Percentiles rank a stretch among this genome's conserved stretches.
phyloP scores from a whole-genome alignment of 371 early-diverging fungal genomes.

The Saksenaea vasiformis region DNA sequence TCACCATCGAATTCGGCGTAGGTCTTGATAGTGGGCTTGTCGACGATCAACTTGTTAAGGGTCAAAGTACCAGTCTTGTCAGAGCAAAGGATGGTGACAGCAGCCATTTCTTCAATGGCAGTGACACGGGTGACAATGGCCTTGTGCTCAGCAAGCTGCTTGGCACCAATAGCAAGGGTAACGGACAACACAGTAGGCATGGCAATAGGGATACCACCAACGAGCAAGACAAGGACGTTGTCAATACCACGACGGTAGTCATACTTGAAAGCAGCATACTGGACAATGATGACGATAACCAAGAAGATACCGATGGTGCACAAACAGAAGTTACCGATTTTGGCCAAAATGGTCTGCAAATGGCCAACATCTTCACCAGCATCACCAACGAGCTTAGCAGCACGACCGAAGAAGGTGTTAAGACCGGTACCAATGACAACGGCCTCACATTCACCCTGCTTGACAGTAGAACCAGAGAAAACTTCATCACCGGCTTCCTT shows the following conservation, averaged over 20 bases:
- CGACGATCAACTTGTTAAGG: constrained; percentile 82
- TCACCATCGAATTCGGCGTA: constrained; percentile 54
- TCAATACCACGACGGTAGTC: constrained; percentile 66
- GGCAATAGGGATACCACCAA: constrained; percentile 76
- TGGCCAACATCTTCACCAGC: constrained; percentile 81
- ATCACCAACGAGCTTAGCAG: constrained; percentile 75
- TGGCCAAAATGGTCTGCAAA: constrained; percentile 80
- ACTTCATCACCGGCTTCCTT: constrained; percentile 70
- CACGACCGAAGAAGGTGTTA: constrained; percentile 86
- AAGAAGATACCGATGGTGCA: constrained; percentile 68
- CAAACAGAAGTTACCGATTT: constrained; percentile 85
- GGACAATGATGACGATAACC: constrained; percentile 74
- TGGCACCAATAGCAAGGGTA: constrained; percentile 88
- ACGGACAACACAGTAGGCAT: constrained; percentile 85
- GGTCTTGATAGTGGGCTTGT: constrained; percentile 56
- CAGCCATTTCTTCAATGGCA: constrained; percentile 87
- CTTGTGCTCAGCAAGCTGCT: constrained; percentile 86
- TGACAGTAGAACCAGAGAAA: constrained; percentile 78
- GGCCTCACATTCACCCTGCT: constrained; percentile 87
- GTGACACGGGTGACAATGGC: constrained; percentile 85
- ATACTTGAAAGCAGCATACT: constrained; percentile 75
- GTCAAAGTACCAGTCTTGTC: constrained; percentile 96
- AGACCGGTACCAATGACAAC: constrained; percentile 80
- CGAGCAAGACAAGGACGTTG: constrained; percentile 69
- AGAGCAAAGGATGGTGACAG: constrained; percentile 86